Evolutionary conservation across 2,329 filamentous ascomycete genomes (phyloP).

Genomic region (Colletotrichum gloeosporioides): DNA sequence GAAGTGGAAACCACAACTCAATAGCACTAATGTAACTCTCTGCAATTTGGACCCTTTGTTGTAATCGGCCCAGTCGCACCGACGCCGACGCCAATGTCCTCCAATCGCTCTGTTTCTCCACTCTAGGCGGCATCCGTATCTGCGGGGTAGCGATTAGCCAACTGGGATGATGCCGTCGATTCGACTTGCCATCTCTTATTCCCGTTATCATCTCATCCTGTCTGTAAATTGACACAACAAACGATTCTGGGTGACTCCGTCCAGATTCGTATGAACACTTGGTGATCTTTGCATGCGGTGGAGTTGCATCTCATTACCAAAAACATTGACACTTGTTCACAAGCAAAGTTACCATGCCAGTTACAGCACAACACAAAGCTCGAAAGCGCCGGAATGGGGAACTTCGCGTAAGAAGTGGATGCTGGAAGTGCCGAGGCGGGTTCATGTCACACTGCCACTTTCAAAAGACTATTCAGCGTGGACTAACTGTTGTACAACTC

Average conservation of each 20-base stretch:
- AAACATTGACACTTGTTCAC: neutral
- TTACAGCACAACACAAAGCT: neutral
- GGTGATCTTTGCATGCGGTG: neutral
- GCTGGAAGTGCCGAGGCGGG: neutral
- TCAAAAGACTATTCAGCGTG: neutral
- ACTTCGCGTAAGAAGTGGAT: neutral
- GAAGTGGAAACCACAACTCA: neutral
- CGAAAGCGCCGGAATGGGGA: neutral
- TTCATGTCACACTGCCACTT: neutral
- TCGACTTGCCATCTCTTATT: neutral
- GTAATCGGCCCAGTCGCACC: neutral
- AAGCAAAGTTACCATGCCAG: neutral
- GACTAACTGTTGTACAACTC: neutral
- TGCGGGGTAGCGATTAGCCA: neutral
- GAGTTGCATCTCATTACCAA: neutral
- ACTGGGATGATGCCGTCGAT: neutral
- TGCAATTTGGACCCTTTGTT: neutral
- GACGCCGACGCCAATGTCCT: neutral
- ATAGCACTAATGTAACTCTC: neutral
- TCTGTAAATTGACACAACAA: neutral
- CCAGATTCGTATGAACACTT: neutral
- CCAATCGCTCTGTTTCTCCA: neutral
- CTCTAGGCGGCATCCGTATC: neutral
- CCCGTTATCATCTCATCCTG: neutral
- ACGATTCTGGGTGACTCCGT: neutral